Percentiles rank a stretch among this genome's conserved stretches.
Conservation (phyloP, 257 asterid species). For the Petrea volubilis region DNA sequence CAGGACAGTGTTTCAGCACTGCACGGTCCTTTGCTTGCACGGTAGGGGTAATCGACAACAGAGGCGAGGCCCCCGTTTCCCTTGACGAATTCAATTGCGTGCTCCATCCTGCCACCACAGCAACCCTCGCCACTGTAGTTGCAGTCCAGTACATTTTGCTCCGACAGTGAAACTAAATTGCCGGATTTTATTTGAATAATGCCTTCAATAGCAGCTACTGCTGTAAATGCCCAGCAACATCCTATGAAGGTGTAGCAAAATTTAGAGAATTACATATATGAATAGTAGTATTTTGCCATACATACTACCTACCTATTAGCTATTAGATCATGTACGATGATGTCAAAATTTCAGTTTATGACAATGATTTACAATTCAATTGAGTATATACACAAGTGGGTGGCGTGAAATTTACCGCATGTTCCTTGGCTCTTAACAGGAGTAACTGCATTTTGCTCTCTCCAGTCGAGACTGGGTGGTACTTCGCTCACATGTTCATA, state of each 20-base stretch:
- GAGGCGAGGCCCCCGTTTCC: constrained; percentile 7
- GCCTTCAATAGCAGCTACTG: constrained; percentile 26
- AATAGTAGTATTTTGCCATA: too few species aligned
- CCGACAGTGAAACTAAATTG: too few species aligned
- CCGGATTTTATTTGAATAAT: constrained; percentile 6
- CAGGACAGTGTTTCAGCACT: background rate
- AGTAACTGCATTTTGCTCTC: constrained; percentile 30
- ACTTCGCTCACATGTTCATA: constrained; percentile 7
- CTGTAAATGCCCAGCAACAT: constrained; percentile 21
- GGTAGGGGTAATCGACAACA: constrained; percentile 10
- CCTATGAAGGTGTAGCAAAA: background rate
- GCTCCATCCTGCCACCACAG: constrained; percentile 18
- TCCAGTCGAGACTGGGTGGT: constrained; percentile 30
- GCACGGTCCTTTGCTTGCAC: constrained; percentile 9
- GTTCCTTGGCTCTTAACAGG: constrained; percentile 23
- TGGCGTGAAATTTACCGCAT: constrained; percentile 35
- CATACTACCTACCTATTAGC: too few species aligned
- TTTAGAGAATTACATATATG: too few species aligned
- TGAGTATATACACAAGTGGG: too few species aligned
- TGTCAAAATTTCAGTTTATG: too few species aligned
- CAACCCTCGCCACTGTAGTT: constrained; percentile 18
- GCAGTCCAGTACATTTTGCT: too few species aligned
- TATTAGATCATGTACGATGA: too few species aligned
- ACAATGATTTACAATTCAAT: too few species aligned
- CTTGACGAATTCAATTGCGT: constrained; percentile 17